These are phyloP conservation scores for Wolfiporia cocos DNA, from an alignment of 1,284 basidiomycete genomes.

Conservation along the genomic window DNA sequence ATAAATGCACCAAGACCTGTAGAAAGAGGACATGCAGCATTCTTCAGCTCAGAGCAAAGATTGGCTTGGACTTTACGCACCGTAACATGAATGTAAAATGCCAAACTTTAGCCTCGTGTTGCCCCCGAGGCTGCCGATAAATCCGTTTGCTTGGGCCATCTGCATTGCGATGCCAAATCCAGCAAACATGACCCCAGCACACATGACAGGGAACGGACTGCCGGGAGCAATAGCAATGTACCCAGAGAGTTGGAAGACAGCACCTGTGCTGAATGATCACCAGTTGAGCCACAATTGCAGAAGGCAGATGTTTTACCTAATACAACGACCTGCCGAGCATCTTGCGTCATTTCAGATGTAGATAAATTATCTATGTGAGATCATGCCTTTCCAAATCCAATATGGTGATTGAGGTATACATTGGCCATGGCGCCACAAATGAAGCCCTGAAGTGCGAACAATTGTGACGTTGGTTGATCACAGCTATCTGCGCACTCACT, in stretches of 20 bases:
- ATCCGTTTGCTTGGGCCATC: constrained; percentile 25
- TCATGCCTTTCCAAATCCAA: constrained; percentile 59
- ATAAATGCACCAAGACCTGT: constrained; percentile 60
- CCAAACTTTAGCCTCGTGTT: constrained; percentile 27
- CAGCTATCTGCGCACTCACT: constrained; percentile 22
- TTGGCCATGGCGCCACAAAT: constrained; percentile 46
- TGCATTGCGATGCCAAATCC: constrained; percentile 18
- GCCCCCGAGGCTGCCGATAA: constrained; percentile 19
- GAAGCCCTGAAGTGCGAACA: constrained; percentile 53
- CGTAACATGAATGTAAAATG: constrained; percentile 29
- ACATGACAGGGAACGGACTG: constrained; percentile 33
- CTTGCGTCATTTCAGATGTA: not conserved
- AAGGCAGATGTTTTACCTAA: not conserved
- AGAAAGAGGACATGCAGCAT: too few relatives aligned
- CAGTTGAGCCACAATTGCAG: too few relatives aligned
- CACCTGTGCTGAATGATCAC: too few relatives aligned
- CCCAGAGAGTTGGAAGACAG: constrained; percentile 2
- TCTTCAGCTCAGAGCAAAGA: too few relatives aligned
- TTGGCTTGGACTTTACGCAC: too few relatives aligned
- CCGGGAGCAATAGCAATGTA: constrained; percentile 1
- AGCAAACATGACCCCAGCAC: constrained; percentile 10
- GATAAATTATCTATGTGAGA: not conserved
- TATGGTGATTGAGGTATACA: constrained; percentile 44
- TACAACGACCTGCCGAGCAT: not conserved
- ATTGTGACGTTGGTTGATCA: not conserved